Evolutionary conservation across 2,329 filamentous ascomycete species (phyloP).

Genomic region (Neodidymelliopsis sp.): DNA sequence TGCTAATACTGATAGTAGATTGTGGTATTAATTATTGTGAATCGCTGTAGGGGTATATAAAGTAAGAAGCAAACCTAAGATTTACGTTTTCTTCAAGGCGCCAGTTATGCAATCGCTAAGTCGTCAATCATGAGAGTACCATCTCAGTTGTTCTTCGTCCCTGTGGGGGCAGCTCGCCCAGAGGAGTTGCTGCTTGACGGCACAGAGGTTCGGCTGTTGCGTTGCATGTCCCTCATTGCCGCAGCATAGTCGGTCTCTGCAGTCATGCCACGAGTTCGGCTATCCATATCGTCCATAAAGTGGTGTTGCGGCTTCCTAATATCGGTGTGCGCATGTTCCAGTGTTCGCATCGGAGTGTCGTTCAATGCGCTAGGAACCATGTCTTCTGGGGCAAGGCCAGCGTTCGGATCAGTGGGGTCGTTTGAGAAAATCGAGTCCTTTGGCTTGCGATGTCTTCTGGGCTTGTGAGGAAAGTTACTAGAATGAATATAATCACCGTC

Average conservation of each 20-base stretch:
- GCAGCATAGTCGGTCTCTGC: conserved; percentile 40
- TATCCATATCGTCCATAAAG: conserved; percentile 27
- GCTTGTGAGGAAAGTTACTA: conserved; percentile 39
- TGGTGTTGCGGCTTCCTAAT: conserved; percentile 30
- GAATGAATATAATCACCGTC: conserved; percentile 42
- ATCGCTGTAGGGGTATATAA: conserved; percentile 16
- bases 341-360: conserved; percentile 22
- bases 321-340: conserved; percentile 24
- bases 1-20: conserved; percentile 1
- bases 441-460: conserved; percentile 26
- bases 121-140: conserved; percentile 11
- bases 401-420: conserved; percentile 22
- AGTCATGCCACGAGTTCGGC: conserved; percentile 18
- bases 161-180: conserved; percentile 5
- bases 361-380: conserved; percentile 40
- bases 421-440: conserved; percentile 38
- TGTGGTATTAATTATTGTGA: background rate
- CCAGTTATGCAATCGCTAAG: conserved; percentile 20
- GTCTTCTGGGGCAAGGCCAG: conserved; percentile 36
- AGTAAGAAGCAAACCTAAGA: conserved; percentile 9
- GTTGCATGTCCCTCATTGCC: conserved; percentile 38
- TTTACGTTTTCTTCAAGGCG: conserved; percentile 6
- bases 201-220: conserved; percentile 11
- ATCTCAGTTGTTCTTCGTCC: conserved; percentile 14
- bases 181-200: conserved; percentile 17